Conservation (phyloP, 2,329 filamentous ascomycete genomes). For the Thermothelomyces thermophilus region DNA sequence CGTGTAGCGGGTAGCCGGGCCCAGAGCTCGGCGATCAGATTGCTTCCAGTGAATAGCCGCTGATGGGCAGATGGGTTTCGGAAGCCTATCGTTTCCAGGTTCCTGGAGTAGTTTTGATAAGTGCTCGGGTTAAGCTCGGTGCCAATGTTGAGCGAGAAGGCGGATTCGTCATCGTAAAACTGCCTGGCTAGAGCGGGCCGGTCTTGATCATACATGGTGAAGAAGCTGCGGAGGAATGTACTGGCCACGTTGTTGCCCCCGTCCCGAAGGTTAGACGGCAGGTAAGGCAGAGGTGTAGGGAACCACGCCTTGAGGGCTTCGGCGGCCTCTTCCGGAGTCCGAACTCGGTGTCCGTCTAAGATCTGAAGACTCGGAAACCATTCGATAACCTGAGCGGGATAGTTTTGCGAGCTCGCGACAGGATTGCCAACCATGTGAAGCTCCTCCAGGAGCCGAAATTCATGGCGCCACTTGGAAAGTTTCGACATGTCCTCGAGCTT, state of each 20-base stretch:
- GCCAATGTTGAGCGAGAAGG: constrained; percentile 71
- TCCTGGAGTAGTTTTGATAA: constrained; percentile 73
- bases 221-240: constrained; percentile 68
- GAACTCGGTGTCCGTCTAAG: constrained; percentile 68
- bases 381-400: constrained; percentile 61
- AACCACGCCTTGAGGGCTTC: constrained; percentile 40
- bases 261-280: constrained; percentile 65
- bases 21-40: constrained; percentile 63
- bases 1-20: constrained; percentile 62
- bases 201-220: constrained; percentile 66
- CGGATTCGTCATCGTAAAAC: constrained; percentile 70
- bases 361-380: constrained; percentile 80
- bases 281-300: constrained; percentile 54
- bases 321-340: constrained; percentile 63
- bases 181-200: constrained; percentile 54
- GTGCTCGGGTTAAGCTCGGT: constrained; percentile 58
- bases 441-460: constrained; percentile 72
- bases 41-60: constrained; percentile 58
- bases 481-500: constrained; percentile 61
- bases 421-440: constrained; percentile 74
- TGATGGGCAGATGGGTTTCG: constrained; percentile 50
- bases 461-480: constrained; percentile 69
- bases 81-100: constrained; percentile 63
- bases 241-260: constrained; percentile 63
- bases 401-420: constrained; percentile 55